Percentiles rank a stretch among this genome's conserved stretches.
Evolutionary conservation across 2,329 filamentous ascomycete genomes (phyloP).

Genomic region (Clonostachys solani): DNA sequence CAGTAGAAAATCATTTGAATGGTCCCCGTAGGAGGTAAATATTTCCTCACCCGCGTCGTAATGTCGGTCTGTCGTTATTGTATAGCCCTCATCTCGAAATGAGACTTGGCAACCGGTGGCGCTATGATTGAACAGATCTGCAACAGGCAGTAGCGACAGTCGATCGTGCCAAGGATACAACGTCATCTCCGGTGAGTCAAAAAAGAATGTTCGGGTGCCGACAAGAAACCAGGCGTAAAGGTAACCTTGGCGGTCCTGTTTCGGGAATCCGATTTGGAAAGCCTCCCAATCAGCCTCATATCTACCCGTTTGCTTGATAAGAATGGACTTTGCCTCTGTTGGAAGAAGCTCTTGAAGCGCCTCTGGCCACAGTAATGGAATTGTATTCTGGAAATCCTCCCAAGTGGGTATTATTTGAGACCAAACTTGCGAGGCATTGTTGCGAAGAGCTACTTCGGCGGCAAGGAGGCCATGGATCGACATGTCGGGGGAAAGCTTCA

Average conservation of each 20-base stretch:
- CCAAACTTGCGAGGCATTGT: slow-evolving; percentile 48
- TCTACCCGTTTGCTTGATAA: slow-evolving; percentile 46
- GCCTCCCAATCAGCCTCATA: slow-evolving; percentile 33
- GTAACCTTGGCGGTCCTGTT: slow-evolving; percentile 27
- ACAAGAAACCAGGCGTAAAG: slow-evolving; percentile 47
- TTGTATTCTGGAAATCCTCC: slow-evolving; percentile 46
- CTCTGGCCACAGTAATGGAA: slow-evolving; percentile 39
- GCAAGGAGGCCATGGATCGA: slow-evolving; percentile 71
- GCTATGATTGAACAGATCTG: slow-evolving; percentile 60
- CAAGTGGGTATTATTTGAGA: slow-evolving; percentile 61
- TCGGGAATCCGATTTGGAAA: slow-evolving; percentile 20
- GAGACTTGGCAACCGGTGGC: slow-evolving; percentile 44
- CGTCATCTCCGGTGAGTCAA: slow-evolving; percentile 31
- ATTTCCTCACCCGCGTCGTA: slow-evolving; percentile 61
- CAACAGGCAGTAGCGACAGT: slow-evolving; percentile 62
- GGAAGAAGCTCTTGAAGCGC: slow-evolving; percentile 43
- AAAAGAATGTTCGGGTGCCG: slow-evolving; percentile 54
- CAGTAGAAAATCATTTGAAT: slow-evolving; percentile 69
- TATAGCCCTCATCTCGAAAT: slow-evolving; percentile 45
- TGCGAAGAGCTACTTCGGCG: slow-evolving; percentile 57
- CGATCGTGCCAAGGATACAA: slow-evolving; percentile 41
- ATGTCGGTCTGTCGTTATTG: slow-evolving; percentile 42
- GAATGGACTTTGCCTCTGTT: slow-evolving; percentile 30
- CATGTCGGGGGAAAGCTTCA: slow-evolving; percentile 46
- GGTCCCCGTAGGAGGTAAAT: slow-evolving; percentile 64